These are phyloP conservation scores for Gossypium davidsonii DNA, from an alignment of 441 rosid genomes.

Conservation along the genomic window DNA sequence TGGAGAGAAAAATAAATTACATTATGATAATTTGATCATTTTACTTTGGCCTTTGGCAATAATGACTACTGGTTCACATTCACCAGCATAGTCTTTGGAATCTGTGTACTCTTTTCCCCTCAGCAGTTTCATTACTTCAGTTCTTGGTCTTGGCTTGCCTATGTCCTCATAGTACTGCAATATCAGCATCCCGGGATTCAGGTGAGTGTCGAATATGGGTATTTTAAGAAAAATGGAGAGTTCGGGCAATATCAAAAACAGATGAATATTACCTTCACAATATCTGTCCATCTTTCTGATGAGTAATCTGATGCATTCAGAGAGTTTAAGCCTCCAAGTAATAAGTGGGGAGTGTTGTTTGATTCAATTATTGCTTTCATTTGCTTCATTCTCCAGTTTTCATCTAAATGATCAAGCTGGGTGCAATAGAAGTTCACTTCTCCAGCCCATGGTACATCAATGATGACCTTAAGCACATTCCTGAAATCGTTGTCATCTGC, in stretches of 20 bases:
- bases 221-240: not conserved
- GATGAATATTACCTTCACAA: constrained; percentile 48
- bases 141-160: constrained; percentile 78
- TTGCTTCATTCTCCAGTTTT: constrained; percentile 87
- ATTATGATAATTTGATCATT: not conserved
- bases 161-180: constrained; percentile 76
- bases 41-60: constrained; percentile 88
- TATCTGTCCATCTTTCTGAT: constrained; percentile 71
- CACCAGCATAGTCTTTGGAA: constrained; percentile 72
- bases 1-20: not conserved
- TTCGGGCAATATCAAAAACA: not conserved
- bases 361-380: constrained; percentile 55
- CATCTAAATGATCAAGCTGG: constrained; percentile 85
- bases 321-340: constrained; percentile 74
- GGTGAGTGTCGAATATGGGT: not conserved
- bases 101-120: constrained; percentile 56
- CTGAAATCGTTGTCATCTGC: constrained; percentile 82
- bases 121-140: constrained; percentile 57
- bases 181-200: not conserved
- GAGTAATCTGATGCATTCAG: constrained; percentile 75
- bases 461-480: constrained; percentile 77
- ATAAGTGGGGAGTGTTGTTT: constrained; percentile 54
- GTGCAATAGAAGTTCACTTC: constrained; percentile 77
- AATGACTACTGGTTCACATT: constrained; percentile 82
- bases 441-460: constrained; percentile 76